These are phyloP conservation scores for Nepenthes gracilis DNA, from an alignment of 148 eudicot species.

Conservation along the genomic window DNA sequence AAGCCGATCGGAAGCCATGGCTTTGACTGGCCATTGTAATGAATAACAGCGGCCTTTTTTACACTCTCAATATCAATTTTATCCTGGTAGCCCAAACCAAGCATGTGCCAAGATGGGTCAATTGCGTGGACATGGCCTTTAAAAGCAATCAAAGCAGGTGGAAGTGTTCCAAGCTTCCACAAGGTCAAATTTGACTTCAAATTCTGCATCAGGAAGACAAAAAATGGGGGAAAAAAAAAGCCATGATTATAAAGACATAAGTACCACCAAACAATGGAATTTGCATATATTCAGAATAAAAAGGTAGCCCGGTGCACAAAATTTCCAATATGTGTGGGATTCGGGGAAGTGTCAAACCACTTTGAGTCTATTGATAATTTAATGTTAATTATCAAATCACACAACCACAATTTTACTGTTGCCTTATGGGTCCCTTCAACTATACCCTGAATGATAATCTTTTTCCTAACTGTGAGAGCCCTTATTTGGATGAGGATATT, in stretches of 20 bases:
- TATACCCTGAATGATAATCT: too few relatives aligned
- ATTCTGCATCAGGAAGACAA: conserved; percentile 41
- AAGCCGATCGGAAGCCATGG: conserved; percentile 98
- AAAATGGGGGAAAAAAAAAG: neutral
- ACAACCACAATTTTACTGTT: too few relatives aligned
- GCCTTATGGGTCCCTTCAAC: too few relatives aligned
- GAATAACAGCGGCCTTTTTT: conserved; percentile 91
- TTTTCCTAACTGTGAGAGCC: too few relatives aligned
- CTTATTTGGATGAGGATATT: too few relatives aligned
- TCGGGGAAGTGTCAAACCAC: too few relatives aligned
- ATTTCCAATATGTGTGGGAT: too few relatives aligned
- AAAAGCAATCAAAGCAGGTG: conserved; percentile 95
- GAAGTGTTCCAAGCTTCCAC: conserved; percentile 98
- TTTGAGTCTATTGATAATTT: too few relatives aligned
- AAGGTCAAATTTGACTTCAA: conserved; percentile 84
- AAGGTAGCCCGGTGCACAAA: too few relatives aligned
- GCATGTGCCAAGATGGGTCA: conserved; percentile 96
- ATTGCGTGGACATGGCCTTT: conserved; percentile 84
- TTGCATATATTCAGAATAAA: neutral
- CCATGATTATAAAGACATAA: neutral
- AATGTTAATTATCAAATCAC: too few relatives aligned
- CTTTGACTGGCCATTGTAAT: conserved; percentile 96
- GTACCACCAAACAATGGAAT: neutral
- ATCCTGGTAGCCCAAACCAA: conserved; percentile 93
- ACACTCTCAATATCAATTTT: conserved; percentile 62